phyloP scores from a whole-genome alignment of 495 filamentous ascomycete genomes.

The Penicillium simplicissimum region DNA sequence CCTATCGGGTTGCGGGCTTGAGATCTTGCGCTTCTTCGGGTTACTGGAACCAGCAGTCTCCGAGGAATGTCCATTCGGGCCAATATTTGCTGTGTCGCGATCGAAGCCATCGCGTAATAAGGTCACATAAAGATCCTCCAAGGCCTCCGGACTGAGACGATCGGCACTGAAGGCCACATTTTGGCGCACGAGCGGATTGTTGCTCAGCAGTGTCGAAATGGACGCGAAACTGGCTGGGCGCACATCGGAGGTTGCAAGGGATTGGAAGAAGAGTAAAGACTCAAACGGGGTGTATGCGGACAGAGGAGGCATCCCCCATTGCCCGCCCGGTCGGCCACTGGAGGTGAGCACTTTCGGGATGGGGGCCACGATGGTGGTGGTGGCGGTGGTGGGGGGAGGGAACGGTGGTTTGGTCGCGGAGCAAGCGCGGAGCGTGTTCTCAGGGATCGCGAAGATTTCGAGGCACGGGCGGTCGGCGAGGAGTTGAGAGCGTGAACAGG shows the following conservation, averaged over 20 bases:
- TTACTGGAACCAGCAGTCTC: slow-evolving; percentile 39
- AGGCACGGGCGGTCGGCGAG: slow-evolving; percentile 5
- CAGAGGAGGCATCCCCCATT: slow-evolving; percentile 57
- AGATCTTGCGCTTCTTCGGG: slow-evolving; percentile 72
- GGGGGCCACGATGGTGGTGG: slow-evolving; percentile 44
- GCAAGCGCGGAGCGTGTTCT: slow-evolving; percentile 16
- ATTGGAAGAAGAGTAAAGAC: slow-evolving; percentile 85
- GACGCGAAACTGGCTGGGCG: slow-evolving; percentile 63
- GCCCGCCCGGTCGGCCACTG: slow-evolving; percentile 47
- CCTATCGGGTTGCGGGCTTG: slow-evolving; percentile 58
- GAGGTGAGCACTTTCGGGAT: slow-evolving; percentile 39
- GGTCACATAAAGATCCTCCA: slow-evolving; percentile 74
- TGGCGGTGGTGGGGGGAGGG: slow-evolving; percentile 11
- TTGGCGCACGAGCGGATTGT: slow-evolving; percentile 66
- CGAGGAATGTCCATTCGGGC: slow-evolving; percentile 30
- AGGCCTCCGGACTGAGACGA: slow-evolving; percentile 73
- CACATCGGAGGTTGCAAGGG: slow-evolving; percentile 66
- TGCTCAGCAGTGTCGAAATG: slow-evolving; percentile 73
- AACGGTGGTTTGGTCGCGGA: slow-evolving; percentile 1
- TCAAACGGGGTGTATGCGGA: slow-evolving; percentile 82
- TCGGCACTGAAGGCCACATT: slow-evolving; percentile 67
- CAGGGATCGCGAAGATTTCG: slow-evolving; percentile 19
- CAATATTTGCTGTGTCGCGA: slow-evolving; percentile 13
- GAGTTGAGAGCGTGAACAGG: not conserved
- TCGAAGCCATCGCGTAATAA: slow-evolving; percentile 73